Percentiles rank a stretch among this genome's conserved stretches.
Conservation (phyloP, 176 grass and related monocot genomes). For the Urochloa ruziziensis region DNA sequence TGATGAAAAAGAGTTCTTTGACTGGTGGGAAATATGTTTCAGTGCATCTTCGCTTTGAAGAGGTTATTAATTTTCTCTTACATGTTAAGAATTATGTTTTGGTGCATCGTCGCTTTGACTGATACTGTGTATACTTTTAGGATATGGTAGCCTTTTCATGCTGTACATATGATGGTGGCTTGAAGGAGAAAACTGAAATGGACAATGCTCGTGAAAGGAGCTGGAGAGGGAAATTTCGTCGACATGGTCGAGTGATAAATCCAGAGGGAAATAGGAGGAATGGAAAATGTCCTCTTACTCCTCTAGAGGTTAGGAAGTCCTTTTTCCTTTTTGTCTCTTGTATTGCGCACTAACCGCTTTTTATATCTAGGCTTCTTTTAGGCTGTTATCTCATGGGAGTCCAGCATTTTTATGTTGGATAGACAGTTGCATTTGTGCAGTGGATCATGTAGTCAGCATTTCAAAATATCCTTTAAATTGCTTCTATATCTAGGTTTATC, state of each 20-base stretch:
- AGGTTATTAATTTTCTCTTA: conserved; percentile 47
- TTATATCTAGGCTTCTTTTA: background rate
- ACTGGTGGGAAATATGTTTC: conserved; percentile 81
- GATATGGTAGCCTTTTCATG: conserved; percentile 99
- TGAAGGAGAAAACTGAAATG: conserved; percentile 81
- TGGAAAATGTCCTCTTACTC: conserved; percentile 90
- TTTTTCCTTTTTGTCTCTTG: background rate
- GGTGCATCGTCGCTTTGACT: conserved; percentile 18
- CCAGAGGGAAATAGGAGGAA: conserved; percentile 85
- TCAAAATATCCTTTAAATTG: background rate
- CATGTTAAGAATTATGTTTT: conserved; percentile 13
- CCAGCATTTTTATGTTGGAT: conserved; percentile 8
- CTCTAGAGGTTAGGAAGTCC: conserved; percentile 64
- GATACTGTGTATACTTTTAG: conserved; percentile 41
- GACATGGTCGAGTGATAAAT: conserved; percentile 77
- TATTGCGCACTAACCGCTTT: background rate
- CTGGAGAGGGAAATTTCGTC: conserved; percentile 90
- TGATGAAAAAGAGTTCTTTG: conserved; percentile 73
- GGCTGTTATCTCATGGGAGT: background rate
- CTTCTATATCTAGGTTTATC: background rate
- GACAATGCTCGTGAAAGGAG: conserved; percentile 85
- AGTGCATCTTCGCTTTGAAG: conserved; percentile 97
- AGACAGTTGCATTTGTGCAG: background rate
- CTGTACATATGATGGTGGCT: conserved; percentile 92
- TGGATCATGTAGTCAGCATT: background rate